Conservation (phyloP, 768 basidiomycete species). For the Suillus clintonianus region DNA sequence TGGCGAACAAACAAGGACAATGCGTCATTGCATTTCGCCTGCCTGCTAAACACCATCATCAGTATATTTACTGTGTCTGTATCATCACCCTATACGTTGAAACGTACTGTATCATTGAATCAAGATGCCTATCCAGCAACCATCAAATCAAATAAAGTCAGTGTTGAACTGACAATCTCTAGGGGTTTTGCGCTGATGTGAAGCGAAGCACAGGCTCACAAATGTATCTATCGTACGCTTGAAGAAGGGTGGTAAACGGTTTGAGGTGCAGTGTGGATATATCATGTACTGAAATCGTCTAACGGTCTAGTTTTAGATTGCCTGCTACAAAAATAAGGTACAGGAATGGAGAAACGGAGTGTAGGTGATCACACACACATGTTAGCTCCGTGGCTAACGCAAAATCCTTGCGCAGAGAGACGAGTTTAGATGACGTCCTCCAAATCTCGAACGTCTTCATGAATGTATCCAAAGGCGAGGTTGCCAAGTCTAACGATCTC, state of each 20-base stretch:
- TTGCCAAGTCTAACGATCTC: conserved; percentile 86
- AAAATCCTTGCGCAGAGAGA: conserved; percentile 58
- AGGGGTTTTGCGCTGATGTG: conserved; percentile 8
- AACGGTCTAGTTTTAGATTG: conserved; percentile 56
- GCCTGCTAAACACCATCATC: background rate
- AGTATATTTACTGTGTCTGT: background rate
- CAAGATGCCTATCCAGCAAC: conserved; percentile 68
- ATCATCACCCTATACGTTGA: background rate
- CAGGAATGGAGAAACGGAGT: conserved; percentile 94
- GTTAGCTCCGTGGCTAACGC: conserved; percentile 3
- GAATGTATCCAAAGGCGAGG: conserved; percentile 95
- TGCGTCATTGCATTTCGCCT: background rate
- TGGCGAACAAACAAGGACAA: background rate
- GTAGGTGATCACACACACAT: conserved; percentile 40
- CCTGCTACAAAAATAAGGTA: conserved; percentile 99
- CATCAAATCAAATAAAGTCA: conserved; percentile 89
- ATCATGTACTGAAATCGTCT: background rate
- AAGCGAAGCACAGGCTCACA: conserved; percentile 65
- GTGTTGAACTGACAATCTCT: conserved; percentile 8
- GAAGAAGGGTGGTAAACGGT: conserved; percentile 97
- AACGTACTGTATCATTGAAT: conserved; percentile 2
- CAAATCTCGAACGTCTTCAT: conserved; percentile 96
- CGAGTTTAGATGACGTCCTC: conserved; percentile 90
- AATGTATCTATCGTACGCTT: conserved; percentile 96
- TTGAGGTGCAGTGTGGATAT: conserved; percentile 63